phyloP scores from a whole-genome alignment of 2,329 filamentous ascomycete genomes.

The Apiospora phragmitis region DNA sequence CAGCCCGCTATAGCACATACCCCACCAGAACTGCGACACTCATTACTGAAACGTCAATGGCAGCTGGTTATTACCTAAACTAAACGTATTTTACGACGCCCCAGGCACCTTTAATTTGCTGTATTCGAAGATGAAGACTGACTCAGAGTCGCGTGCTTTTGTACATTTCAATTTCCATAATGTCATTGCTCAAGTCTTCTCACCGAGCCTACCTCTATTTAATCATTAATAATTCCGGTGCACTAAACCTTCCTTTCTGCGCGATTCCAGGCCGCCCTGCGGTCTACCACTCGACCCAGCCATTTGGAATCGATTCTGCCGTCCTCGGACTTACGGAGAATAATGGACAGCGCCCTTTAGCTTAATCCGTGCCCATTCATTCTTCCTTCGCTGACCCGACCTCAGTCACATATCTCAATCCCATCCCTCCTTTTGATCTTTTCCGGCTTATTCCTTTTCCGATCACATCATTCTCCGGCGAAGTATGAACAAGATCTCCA shows the following conservation, averaged over 20 bases:
- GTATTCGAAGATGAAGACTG: not conserved
- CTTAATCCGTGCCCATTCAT: not conserved
- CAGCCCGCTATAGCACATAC: not conserved
- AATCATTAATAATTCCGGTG: not conserved
- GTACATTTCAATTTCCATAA: not conserved
- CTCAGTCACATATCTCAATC: not conserved
- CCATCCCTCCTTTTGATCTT: not conserved
- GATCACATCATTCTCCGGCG: not conserved
- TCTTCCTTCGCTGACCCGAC: not conserved
- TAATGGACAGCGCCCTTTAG: not conserved
- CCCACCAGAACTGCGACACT: not conserved
- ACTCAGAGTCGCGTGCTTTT: not conserved
- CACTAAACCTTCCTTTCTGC: not conserved
- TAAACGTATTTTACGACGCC: not conserved
- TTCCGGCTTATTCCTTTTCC: not conserved
- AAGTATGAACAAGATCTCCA: conserved; percentile 19
- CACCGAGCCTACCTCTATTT: not conserved
- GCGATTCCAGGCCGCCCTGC: not conserved
- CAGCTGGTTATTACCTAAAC: not conserved
- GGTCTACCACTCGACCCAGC: not conserved
- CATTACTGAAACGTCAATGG: not conserved
- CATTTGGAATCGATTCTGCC: not conserved
- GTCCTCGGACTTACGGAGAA: conserved; percentile 2
- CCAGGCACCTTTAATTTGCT: not conserved
- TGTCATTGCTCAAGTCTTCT: not conserved